A percentile compares a stretch with the other conserved stretches of the same genome.
Conservation (phyloP, 2,329 filamentous ascomycete species). For the Paraphoma sp. region DNA sequence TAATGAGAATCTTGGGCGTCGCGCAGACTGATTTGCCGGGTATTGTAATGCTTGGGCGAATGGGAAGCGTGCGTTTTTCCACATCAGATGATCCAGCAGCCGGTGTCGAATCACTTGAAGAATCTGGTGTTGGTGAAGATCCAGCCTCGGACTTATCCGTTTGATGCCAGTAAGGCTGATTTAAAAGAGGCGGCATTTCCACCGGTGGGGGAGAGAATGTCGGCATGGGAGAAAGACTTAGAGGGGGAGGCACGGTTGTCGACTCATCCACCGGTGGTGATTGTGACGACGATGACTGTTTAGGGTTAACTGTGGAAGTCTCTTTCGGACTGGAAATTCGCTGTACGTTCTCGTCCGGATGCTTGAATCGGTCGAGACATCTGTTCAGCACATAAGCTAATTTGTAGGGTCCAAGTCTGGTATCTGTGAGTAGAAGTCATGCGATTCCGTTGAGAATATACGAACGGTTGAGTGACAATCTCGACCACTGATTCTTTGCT, state of each 20-base stretch:
- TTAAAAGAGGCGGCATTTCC: neutral
- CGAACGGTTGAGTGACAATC: conserved; percentile 44
- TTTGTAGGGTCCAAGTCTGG: conserved; percentile 41
- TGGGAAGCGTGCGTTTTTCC: neutral
- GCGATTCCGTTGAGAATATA: neutral
- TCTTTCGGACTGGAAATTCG: neutral
- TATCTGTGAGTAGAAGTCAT: neutral
- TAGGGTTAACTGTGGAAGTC: neutral
- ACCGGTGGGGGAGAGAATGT: neutral
- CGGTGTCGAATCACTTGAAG: too few species aligned
- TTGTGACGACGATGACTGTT: neutral
- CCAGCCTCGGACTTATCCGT: neutral
- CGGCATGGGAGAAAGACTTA: neutral
- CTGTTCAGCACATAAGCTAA: conserved; percentile 37
- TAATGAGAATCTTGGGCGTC: conserved; percentile 37
- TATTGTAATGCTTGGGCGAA: neutral
- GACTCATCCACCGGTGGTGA: neutral
- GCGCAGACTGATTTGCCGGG: neutral
- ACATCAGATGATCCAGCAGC: neutral
- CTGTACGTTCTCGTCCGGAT: conserved; percentile 26
- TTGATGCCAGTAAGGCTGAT: conserved; percentile 1
- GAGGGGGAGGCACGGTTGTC: neutral
- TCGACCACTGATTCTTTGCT: conserved; percentile 41
- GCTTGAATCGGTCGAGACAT: conserved; percentile 36
- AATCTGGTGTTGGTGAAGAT: neutral